Base-by-base conservation (phyloP, 148 eudicot species). In the Cornus kousa region DNA sequence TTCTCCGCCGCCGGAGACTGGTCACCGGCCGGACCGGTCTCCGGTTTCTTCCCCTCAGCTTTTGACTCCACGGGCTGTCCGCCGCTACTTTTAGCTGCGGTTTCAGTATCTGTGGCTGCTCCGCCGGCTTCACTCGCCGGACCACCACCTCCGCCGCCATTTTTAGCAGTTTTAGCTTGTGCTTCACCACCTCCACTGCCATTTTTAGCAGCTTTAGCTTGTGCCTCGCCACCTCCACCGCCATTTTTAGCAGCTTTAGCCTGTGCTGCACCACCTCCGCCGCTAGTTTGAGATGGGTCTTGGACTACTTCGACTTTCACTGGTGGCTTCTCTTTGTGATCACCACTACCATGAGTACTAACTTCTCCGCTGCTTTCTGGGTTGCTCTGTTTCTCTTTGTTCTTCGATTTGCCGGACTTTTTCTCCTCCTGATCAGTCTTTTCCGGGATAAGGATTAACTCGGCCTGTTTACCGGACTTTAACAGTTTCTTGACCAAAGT, bases 381-480 rank as follows among this genome's bases (percentile, higher is more conserved):
- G 8, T 82, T 83, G 65, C 35, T 85, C 37, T 77, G 79, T 65
- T 82, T 80, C 65, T 80, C 82, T 82, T 77, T 86, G 17, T 87
- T 83, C 55, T 84, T 86, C 22, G 60, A 55, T 48, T 80, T 71
- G 12, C 62, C 43, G 10, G 57, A 19, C 48, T 76, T 80, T 71
- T 75, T 80, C 78, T 80, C 78, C 72, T 82, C 77, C 39, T 76
- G 68, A 3, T 23, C 74, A 32, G 78, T 64, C 7, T 76, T 74
- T 64, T 89, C 73, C 0, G 89, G 87, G 90, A 93, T 92, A 19
- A 89, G 87, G 90, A 93, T 92, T n/a, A 89, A 68, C 85, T 92
- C 88, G 0, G 97, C 98, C 23, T 88, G 88, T 80, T 92, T 94
- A 8, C 94, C 92, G 23, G 98, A 89, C 75, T 94, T 91, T 17